These are phyloP conservation scores for Apiosordaria backusii DNA, from an alignment of 495 filamentous ascomycete genomes.

Conservation along the genomic window DNA sequence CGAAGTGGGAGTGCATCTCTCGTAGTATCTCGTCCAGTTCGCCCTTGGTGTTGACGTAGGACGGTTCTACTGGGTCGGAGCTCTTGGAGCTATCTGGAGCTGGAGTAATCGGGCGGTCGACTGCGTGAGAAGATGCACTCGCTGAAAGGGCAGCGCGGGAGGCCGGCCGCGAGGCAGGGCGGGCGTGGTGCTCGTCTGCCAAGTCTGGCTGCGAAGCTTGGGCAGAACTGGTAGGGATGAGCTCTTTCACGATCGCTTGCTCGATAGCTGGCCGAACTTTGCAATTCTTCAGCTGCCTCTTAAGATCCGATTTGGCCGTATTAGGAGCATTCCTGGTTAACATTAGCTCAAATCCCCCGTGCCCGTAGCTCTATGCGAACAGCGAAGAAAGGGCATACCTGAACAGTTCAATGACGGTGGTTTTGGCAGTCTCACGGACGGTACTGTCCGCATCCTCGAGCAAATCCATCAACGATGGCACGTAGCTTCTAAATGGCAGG, in stretches of 20 bases:
- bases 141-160: conserved; percentile 43
- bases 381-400: conserved; percentile 45
- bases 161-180: conserved; percentile 33
- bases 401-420: conserved; percentile 79
- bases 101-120: conserved; percentile 49
- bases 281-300: conserved; percentile 71
- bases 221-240: conserved; percentile 56
- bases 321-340: conserved; percentile 60
- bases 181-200: conserved; percentile 39
- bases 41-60: conserved; percentile 72
- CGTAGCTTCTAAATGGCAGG: conserved; percentile 76
- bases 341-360: conserved; percentile 38
- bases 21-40: conserved; percentile 81
- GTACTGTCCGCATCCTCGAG: conserved; percentile 84
- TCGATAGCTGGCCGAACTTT: conserved; percentile 83
- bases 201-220: conserved; percentile 41
- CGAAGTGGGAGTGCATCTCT: conserved; percentile 76
- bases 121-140: conserved; percentile 48
- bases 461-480: conserved; percentile 74
- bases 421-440: conserved; percentile 80
- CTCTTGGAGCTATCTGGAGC: conserved; percentile 47
- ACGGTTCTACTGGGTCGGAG: conserved; percentile 68
- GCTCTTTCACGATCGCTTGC: conserved; percentile 67
- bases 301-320: conserved; percentile 80
- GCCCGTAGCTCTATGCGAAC: conserved; percentile 2